Conservation (phyloP, 805 yeast species). For the baker's yeast (Saccharomyces cerevisiae) region DNA sequence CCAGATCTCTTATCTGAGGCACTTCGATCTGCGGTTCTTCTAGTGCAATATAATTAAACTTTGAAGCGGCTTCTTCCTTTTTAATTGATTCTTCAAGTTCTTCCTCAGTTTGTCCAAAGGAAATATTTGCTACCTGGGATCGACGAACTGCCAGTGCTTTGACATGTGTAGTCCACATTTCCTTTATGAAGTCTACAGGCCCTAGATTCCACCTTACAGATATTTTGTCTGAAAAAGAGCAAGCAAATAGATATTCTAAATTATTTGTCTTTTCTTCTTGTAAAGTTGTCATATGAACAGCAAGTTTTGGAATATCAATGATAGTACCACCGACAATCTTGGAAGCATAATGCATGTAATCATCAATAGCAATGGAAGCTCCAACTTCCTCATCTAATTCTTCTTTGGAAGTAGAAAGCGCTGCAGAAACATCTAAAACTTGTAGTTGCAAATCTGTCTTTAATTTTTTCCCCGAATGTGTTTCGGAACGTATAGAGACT, state of each 20-base stretch:
- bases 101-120: slow-evolving; percentile 20
- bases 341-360: slow-evolving; percentile 47
- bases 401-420: slow-evolving; percentile 53
- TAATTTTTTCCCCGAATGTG: slow-evolving; percentile 30
- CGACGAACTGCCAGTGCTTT: slow-evolving; percentile 60
- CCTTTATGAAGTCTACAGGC: slow-evolving; percentile 78
- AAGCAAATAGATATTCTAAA: slow-evolving; percentile 59
- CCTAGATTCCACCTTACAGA: slow-evolving; percentile 93
- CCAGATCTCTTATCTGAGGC: slow-evolving; percentile 83
- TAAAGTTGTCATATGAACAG: slow-evolving; percentile 66
- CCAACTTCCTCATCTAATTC: slow-evolving; percentile 44
- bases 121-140: slow-evolving; percentile 29
- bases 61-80: slow-evolving; percentile 34
- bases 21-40: slow-evolving; percentile 77
- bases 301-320: slow-evolving; percentile 68
- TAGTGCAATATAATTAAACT: slow-evolving; percentile 46
- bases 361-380: slow-evolving; percentile 39
- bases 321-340: slow-evolving; percentile 73
- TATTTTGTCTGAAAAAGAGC: slow-evolving; percentile 81
- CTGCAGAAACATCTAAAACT: slow-evolving; percentile 55
- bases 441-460: slow-evolving; percentile 53
- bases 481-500: slow-evolving; percentile 42
- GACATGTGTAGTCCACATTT: slow-evolving; percentile 85
- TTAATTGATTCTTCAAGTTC: slow-evolving; percentile 36
- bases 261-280: slow-evolving; percentile 44